Conservation (phyloP, 495 filamentous ascomycete genomes). For the Xylaria longipes region DNA sequence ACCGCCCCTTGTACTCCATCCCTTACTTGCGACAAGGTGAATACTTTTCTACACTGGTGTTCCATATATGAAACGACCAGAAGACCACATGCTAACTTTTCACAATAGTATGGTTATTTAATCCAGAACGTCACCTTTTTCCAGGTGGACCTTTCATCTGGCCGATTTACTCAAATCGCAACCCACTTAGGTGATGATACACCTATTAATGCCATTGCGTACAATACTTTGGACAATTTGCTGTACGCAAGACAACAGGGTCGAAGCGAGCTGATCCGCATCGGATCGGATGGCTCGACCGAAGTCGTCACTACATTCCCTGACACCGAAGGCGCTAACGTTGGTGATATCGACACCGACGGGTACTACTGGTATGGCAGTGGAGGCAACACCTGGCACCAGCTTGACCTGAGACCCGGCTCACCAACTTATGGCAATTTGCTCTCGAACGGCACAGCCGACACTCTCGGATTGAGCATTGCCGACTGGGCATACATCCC, state of each 20-base stretch:
- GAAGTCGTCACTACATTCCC: constrained; percentile 3
- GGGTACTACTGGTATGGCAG: constrained; percentile 29
- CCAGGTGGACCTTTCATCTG: constrained; percentile 25
- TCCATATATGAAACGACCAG: neutral
- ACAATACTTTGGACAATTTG: constrained; percentile 28
- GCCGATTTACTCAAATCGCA: neutral
- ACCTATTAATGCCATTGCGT: constrained; percentile 25
- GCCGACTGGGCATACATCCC: constrained; percentile 31
- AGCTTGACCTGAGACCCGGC: constrained; percentile 19
- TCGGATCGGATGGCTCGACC: constrained; percentile 22
- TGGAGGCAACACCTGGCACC: constrained; percentile 14
- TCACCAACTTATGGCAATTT: constrained; percentile 24
- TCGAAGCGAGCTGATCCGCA: constrained; percentile 22
- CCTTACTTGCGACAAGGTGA: constrained; percentile 27
- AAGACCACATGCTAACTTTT: neutral
- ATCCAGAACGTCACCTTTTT: constrained; percentile 25
- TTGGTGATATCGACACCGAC: constrained; percentile 29
- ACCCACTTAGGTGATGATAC: constrained; percentile 18
- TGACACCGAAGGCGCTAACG: neutral
- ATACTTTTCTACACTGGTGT: neutral
- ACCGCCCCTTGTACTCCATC: constrained; percentile 23
- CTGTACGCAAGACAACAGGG: constrained; percentile 19
- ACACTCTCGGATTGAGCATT: constrained; percentile 13
- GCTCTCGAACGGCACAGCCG: constrained; percentile 20
- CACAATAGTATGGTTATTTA: constrained; percentile 25